Evolutionary conservation across 2,329 filamentous ascomycete genomes (phyloP).

Genomic region (Aspergillus unguis): DNA sequence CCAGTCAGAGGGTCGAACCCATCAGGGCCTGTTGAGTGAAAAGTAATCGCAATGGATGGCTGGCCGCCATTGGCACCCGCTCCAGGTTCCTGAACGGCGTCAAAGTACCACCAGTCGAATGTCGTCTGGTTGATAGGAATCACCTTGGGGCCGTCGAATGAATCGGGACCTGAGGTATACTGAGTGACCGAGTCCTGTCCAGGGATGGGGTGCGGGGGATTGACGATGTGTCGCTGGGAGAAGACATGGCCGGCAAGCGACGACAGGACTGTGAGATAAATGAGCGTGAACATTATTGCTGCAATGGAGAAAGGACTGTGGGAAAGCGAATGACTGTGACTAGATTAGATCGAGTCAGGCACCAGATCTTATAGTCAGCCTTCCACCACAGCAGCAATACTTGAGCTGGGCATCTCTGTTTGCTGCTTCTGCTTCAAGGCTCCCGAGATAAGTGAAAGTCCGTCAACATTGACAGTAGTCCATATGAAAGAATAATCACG

Average conservation of each 20-base stretch:
- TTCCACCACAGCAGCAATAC: too few species aligned
- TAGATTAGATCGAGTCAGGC: too few species aligned
- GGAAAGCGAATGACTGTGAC: too few species aligned
- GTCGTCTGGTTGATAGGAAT: neutral
- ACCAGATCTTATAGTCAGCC: too few species aligned
- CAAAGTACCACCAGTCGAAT: conserved; percentile 3
- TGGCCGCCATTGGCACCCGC: neutral
- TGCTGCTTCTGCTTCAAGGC: too few species aligned
- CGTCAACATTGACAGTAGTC: too few species aligned
- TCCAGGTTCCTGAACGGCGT: neutral
- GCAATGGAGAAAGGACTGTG: too few species aligned
- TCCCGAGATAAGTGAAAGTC: too few species aligned
- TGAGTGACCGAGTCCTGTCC: neutral
- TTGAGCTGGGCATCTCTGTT: too few species aligned
- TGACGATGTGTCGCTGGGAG: neutral
- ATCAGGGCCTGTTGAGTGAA: neutral
- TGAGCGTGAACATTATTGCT: too few species aligned
- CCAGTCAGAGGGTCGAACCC: neutral
- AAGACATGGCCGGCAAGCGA: neutral
- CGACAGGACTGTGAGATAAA: neutral
- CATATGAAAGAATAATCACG: too few species aligned
- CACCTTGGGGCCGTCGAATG: neutral
- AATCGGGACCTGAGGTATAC: neutral
- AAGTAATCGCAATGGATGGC: neutral
- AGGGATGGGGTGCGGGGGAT: neutral